A percentile compares a stretch with the other conserved stretches of the same genome.
phyloP scores from a whole-genome alignment of 2,329 filamentous ascomycete genomes.

The Cladosporium sp. region DNA sequence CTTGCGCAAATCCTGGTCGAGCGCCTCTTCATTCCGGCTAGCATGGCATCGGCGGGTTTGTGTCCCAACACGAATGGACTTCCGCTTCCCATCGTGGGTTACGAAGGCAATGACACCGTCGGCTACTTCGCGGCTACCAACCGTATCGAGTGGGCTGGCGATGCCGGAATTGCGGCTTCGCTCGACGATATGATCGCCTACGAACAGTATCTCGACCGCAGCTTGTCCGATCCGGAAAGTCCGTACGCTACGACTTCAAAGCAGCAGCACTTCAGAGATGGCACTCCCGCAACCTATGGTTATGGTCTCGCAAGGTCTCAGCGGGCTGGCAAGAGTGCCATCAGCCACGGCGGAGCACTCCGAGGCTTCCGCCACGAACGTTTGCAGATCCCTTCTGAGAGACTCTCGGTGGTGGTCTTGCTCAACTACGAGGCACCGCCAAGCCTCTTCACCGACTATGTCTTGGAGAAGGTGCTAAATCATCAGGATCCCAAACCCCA shows the following conservation, averaged over 20 bases:
- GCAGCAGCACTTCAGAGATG: slow-evolving; percentile 38
- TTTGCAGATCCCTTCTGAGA: slow-evolving; percentile 37
- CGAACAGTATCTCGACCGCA: slow-evolving; percentile 43
- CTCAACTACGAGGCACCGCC: slow-evolving; percentile 43
- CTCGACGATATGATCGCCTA: slow-evolving; percentile 51
- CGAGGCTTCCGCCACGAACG: slow-evolving; percentile 44
- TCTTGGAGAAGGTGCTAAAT: slow-evolving; percentile 37
- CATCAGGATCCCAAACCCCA: slow-evolving; percentile 24
- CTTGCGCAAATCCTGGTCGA: slow-evolving; percentile 41
- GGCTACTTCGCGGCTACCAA: slow-evolving; percentile 43
- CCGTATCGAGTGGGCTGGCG: slow-evolving; percentile 49
- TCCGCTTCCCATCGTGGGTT: slow-evolving; percentile 45
- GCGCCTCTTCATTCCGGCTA: slow-evolving; percentile 43
- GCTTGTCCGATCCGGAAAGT: slow-evolving; percentile 35
- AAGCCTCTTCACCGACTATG: slow-evolving; percentile 30
- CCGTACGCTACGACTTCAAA: slow-evolving; percentile 38
- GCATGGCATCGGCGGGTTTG: slow-evolving; percentile 45
- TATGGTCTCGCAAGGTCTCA: slow-evolving; percentile 38
- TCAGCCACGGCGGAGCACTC: slow-evolving; percentile 46
- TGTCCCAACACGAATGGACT: slow-evolving; percentile 40
- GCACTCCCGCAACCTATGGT: slow-evolving; percentile 39
- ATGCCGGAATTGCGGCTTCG: slow-evolving; percentile 47
- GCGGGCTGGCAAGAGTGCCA: slow-evolving; percentile 30
- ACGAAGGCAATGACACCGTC: slow-evolving; percentile 43
- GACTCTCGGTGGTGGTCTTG: slow-evolving; percentile 43